Base-by-base conservation (phyloP, 2,329 filamentous ascomycete genomes). In the Neonectria punicea region DNA sequence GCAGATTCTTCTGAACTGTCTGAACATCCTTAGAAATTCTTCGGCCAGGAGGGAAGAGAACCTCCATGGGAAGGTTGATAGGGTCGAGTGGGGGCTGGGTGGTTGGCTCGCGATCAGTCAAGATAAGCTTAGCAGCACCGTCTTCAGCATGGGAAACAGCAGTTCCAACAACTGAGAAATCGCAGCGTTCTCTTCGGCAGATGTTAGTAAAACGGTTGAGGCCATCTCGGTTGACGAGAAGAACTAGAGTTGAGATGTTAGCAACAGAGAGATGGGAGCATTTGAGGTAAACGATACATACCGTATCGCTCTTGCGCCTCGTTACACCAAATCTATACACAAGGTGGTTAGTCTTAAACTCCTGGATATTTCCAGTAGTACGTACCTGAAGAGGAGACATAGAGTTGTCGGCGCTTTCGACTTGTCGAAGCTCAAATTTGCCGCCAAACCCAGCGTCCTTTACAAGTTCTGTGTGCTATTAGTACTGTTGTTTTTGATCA, bases 271-370 rank as follows among this genome's bases (percentile, higher is more conserved):
- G 3, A n/a, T 22, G n/a, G 11, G 9, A 20, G 30, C 4, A n/a
- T 34, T 16, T 10, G 6, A 13, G 7, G 8, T 20, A 6, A 43
- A 18, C 8, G n/a, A 36, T 10, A 20, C 51, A 4, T 32, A 62
- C 59, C 63, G 74, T 99, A 99, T 78, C 96, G 88, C 80, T 99
- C 96, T 78, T 99, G 96, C 0, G 96, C 93, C 79, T 98, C 95
- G 73, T 95, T 97, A 80, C 96, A 98, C 94, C 95, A 98, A 51
- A 99, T 97, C 77, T 73, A 54, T n/a, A n/a, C 14, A 20, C 14
- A 32, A 25, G 20, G 9, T 57, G 14, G 8, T 43, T 36, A 60
- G 49, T 18, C 39, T 8, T 7, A 7, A 4, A 5, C 7, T 28
- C 5, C 14, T 5, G 8, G 13, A 7, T 9, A 11, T n/a, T 25